Evolutionary conservation across 345 rosid species (phyloP).

Genomic region (Heritiera littoralis): DNA sequence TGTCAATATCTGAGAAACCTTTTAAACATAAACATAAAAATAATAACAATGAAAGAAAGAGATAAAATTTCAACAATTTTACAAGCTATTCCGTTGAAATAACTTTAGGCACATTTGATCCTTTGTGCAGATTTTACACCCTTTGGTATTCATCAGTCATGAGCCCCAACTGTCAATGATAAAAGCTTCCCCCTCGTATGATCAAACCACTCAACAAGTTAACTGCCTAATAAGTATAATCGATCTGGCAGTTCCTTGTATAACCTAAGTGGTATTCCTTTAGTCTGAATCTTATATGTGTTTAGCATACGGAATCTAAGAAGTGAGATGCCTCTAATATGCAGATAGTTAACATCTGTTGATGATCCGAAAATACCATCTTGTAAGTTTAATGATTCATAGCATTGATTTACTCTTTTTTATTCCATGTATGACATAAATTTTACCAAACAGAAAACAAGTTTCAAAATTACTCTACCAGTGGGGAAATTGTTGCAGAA

Average conservation of each 20-base stretch:
- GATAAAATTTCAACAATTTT: background rate
- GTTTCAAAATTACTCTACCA: background rate
- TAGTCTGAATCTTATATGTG: background rate
- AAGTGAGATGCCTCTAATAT: background rate
- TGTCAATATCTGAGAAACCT: background rate
- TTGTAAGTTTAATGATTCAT: background rate
- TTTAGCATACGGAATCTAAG: background rate
- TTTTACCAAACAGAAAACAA: background rate
- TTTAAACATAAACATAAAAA: background rate
- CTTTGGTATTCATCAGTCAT: background rate
- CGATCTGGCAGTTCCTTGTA: background rate
- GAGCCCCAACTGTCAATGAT: background rate
- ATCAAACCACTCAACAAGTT: constrained; percentile 9
- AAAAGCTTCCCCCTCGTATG: background rate
- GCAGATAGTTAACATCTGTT: background rate
- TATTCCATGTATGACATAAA: background rate
- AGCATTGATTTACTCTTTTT: background rate
- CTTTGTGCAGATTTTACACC: background rate
- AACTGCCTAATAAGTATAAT: background rate
- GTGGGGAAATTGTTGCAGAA: background rate
- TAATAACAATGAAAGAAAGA: background rate
- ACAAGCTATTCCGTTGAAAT: background rate
- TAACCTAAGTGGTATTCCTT: background rate
- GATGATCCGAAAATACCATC: background rate
- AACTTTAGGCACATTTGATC: background rate